phyloP scores from a whole-genome alignment of 2,329 filamentous ascomycete genomes.

The Verticillium klebahnii region DNA sequence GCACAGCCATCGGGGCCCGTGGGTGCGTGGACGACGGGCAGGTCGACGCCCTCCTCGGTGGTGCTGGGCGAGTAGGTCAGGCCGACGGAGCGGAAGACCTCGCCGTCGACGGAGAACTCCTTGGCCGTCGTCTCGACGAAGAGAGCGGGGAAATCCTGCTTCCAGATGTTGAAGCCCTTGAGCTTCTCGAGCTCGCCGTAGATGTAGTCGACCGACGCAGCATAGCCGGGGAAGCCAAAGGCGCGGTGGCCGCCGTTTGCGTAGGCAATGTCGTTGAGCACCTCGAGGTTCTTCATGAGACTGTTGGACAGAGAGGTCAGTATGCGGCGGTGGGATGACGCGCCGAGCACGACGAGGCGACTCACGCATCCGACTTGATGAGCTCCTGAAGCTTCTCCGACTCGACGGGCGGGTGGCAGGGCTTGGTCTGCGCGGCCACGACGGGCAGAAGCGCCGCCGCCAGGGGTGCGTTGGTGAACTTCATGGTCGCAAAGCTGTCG shows the following conservation, averaged over 20 bases:
- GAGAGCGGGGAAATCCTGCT: conserved; percentile 22
- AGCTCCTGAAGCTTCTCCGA: conserved; percentile 34
- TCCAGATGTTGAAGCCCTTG: conserved; percentile 21
- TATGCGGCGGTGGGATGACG: background rate
- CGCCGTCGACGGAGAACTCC: conserved; percentile 16
- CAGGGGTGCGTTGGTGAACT: background rate
- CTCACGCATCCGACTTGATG: conserved; percentile 30
- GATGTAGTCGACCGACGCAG: conserved; percentile 27
- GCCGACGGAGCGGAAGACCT: conserved; percentile 19
- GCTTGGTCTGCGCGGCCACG: background rate
- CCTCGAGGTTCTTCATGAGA: conserved; percentile 16
- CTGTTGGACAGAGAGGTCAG: conserved; percentile 1
- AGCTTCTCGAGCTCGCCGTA: conserved; percentile 20
- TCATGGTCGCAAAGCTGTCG: conserved; percentile 1
- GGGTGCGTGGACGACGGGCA: conserved; percentile 19
- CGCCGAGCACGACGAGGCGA: background rate
- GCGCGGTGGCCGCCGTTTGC: conserved; percentile 25
- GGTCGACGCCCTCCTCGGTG: conserved; percentile 20
- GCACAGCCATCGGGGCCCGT: conserved; percentile 20
- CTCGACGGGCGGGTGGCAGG: conserved; percentile 13
- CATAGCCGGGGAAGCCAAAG: conserved; percentile 24
- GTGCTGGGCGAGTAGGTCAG: conserved; percentile 26
- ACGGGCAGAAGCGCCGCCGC: background rate
- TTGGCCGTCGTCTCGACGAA: conserved; percentile 15
- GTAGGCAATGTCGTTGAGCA: conserved; percentile 23